Evolutionary conservation across 129 eudicot species (phyloP), one percentile per base, ranked within the genome.

Genomic region (Flaveria trinervia): DNA sequence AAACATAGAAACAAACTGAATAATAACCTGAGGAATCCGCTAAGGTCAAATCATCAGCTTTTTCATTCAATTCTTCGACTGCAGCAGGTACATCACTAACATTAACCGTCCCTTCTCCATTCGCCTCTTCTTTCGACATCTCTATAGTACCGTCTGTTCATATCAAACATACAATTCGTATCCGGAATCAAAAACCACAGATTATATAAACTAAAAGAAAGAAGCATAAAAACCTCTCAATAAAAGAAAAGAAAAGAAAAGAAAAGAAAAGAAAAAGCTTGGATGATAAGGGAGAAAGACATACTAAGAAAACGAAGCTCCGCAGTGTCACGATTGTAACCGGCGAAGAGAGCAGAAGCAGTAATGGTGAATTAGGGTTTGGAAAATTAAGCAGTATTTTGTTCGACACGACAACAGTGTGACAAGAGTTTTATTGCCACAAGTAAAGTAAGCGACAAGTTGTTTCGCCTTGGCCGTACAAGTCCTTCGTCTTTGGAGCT

Each of bases 11-110:
- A 54, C 3, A 77, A 67, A 57, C 12, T 25, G 13, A 65, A 65
- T 5, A 33, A 33, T 26, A 46, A 78, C 82, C 82, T 70, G 82
- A 78, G 41, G 82, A 70, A 69, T 78, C 82, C 48, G 76, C 82
- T 70, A 78, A 59, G 28, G 82, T 59, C 70, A 78, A 44, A 25
- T 78, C 77, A 28, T 78, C 82, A 60, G 67, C 73, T 70, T 78
- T 71, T 17, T 69, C 77, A 48, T 45, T 70, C 26, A 78, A 30
- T 78, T 78, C 71, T 44, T 78, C 71, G 70, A 78, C 77, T 78
- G 71, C 9, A 56, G 30, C 60, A 28, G 76, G 81, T 77, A 25
- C 70, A 59, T 78, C 82, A 44, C 13, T 70, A 16, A 59, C 82
- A 33, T 70, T 70, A 18, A 62, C 59, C 5, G 64, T 30, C 39